Conservation (phyloP, 305 asterid genomes). For the Solanum hybrid region DNA sequence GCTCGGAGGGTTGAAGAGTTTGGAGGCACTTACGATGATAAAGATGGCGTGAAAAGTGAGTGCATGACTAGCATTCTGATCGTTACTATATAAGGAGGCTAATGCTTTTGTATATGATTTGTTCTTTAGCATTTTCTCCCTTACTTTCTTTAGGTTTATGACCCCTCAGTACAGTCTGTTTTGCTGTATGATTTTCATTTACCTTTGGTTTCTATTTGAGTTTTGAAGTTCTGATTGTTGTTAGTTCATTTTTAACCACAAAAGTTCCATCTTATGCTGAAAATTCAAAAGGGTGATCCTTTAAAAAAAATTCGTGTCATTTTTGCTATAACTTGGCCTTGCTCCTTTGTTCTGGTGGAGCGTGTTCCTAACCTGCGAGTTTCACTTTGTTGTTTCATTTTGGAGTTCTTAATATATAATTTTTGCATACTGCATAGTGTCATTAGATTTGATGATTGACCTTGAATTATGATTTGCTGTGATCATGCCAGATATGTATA, state of each 20-base stretch:
- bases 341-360: neutral
- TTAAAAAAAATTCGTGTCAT: neutral
- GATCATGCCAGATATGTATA: constrained; percentile 56
- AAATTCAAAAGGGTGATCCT: neutral
- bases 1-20: constrained; percentile 63
- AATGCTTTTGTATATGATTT: neutral
- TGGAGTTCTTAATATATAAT: neutral
- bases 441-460: neutral
- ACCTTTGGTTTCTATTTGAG: neutral
- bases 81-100: neutral
- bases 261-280: neutral
- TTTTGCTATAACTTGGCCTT: neutral
- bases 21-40: constrained; percentile 67
- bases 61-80: constrained; percentile 4
- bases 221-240: neutral
- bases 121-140: neutral
- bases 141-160: neutral
- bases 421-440: neutral
- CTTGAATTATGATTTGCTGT: constrained; percentile 17
- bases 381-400: neutral
- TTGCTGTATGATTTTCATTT: constrained; percentile 1
- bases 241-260: neutral
- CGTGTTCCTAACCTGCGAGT: neutral
- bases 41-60: constrained; percentile 85
- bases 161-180: neutral